Evolutionary conservation across 495 filamentous ascomycete species (phyloP).

Genomic region (Penicillium canariense): DNA sequence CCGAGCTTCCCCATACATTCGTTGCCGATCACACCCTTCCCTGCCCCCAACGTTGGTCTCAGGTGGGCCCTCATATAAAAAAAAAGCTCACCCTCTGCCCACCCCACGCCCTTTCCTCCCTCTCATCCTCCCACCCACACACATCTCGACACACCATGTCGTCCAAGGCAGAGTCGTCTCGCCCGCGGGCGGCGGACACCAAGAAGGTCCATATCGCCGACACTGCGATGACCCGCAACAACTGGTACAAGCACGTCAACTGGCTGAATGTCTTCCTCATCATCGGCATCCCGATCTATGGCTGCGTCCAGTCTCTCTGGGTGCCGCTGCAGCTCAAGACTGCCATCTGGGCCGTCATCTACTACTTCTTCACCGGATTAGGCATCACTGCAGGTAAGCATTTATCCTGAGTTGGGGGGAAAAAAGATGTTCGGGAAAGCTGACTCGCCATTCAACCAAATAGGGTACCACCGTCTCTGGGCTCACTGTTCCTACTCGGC

Average conservation of each 20-base stretch:
- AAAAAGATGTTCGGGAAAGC: background rate
- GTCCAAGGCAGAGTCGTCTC: slow-evolving; percentile 34
- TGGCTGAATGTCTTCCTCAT: slow-evolving; percentile 91
- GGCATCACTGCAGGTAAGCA: slow-evolving; percentile 80
- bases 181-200: slow-evolving; percentile 41
- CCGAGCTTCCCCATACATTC: slow-evolving; percentile 23
- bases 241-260: slow-evolving; percentile 98
- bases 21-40: slow-evolving; percentile 24
- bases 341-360: slow-evolving; percentile 73
- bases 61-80: slow-evolving; percentile 32
- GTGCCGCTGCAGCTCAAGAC: slow-evolving; percentile 76
- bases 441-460: slow-evolving; percentile 18
- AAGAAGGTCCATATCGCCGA: slow-evolving; percentile 59
- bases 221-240: slow-evolving; percentile 71
- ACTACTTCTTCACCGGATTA: slow-evolving; percentile 90
- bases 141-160: slow-evolving; percentile 33
- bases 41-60: slow-evolving; percentile 30
- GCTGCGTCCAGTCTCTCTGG: slow-evolving; percentile 76
- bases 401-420: background rate
- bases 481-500: slow-evolving; percentile 94
- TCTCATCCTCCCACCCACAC: slow-evolving; percentile 4
- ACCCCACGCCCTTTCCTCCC: slow-evolving; percentile 1
- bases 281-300: slow-evolving; percentile 75
- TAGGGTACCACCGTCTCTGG: slow-evolving; percentile 89
- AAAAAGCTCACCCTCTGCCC: slow-evolving; percentile 15